These are phyloP conservation scores for Gracilaria caudata DNA, from an alignment of 23 red algal species.

Conservation along the genomic window DNA sequence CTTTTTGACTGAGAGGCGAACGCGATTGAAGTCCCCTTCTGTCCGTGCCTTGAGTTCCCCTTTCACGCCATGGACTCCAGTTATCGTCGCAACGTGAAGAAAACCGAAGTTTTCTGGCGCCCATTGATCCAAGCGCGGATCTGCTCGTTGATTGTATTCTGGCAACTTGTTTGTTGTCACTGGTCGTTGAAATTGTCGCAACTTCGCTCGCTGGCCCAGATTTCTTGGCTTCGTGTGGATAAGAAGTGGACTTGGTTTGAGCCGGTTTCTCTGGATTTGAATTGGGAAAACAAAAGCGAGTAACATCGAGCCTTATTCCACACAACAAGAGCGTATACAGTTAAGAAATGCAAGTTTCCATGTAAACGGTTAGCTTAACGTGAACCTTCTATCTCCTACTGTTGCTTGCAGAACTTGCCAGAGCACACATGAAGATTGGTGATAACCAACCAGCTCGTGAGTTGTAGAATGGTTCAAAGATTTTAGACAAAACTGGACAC, in stretches of 20 bases:
- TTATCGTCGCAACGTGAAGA: conserved; percentile 74
- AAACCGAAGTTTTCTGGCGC: conserved; percentile 84
- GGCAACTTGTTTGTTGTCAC: not conserved
- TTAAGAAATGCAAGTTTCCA: not conserved
- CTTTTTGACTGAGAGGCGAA: conserved; percentile 49
- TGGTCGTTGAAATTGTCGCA: not conserved
- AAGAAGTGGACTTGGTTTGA: not conserved
- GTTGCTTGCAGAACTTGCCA: not conserved
- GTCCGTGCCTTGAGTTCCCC: conserved; percentile 72
- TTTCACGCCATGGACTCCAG: conserved; percentile 74
- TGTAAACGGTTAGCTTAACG: too few relatives aligned
- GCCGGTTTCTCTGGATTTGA: not conserved
- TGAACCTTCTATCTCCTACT: too few relatives aligned
- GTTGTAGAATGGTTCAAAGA: too few relatives aligned
- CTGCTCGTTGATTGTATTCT: not conserved
- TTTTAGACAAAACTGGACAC: too few relatives aligned
- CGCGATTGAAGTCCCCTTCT: conserved; percentile 50
- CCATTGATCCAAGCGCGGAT: conserved; percentile 26
- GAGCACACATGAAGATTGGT: too few relatives aligned
- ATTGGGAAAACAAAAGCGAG: not conserved
- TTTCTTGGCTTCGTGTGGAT: not conserved
- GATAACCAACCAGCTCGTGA: too few relatives aligned
- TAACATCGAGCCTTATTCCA: not conserved
- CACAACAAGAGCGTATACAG: not conserved
- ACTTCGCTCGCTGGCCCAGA: not conserved